These are phyloP conservation scores for Pichia eremophila DNA, from an alignment of 805 yeast species.

Conservation along the genomic window DNA sequence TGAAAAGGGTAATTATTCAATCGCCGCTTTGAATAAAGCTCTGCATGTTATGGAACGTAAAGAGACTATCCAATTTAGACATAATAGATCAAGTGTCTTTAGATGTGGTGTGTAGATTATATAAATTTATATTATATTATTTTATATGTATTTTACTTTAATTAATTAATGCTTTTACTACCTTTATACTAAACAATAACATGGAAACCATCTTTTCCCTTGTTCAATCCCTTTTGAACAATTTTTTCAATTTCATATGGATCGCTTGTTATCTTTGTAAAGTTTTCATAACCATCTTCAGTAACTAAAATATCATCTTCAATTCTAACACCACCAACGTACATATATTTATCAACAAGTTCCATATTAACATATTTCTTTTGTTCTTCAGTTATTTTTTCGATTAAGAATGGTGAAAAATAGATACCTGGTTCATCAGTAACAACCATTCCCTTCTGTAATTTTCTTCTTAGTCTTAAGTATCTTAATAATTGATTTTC, in stretches of 20 bases:
- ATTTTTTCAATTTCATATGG: slow-evolving; percentile 74
- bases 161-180: too few relatives aligned
- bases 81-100: slow-evolving; percentile 74
- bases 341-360: slow-evolving; percentile 67
- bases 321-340: slow-evolving; percentile 94
- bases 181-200: slow-evolving; percentile 12
- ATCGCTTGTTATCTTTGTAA: slow-evolving; percentile 78
- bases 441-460: slow-evolving; percentile 71
- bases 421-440: slow-evolving; percentile 95
- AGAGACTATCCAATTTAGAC: slow-evolving; percentile 80
- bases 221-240: slow-evolving; percentile 52
- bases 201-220: slow-evolving; percentile 59
- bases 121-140: neutral
- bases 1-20: slow-evolving; percentile 45
- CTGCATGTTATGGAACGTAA: slow-evolving; percentile 72
- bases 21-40: slow-evolving; percentile 75
- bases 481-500: slow-evolving; percentile 67
- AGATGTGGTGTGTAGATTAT: slow-evolving; percentile 49
- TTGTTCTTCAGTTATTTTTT: slow-evolving; percentile 33
- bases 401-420: slow-evolving; percentile 73
- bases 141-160: neutral
- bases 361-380: slow-evolving; percentile 51
- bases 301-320: slow-evolving; percentile 89
- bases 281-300: slow-evolving; percentile 63
- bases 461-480: slow-evolving; percentile 68